Evolutionary conservation across 192 early-diverging fungal genomes (phyloP), one percentile per base, ranked within the genome.

Genomic region (Umbelopsis sp.): DNA sequence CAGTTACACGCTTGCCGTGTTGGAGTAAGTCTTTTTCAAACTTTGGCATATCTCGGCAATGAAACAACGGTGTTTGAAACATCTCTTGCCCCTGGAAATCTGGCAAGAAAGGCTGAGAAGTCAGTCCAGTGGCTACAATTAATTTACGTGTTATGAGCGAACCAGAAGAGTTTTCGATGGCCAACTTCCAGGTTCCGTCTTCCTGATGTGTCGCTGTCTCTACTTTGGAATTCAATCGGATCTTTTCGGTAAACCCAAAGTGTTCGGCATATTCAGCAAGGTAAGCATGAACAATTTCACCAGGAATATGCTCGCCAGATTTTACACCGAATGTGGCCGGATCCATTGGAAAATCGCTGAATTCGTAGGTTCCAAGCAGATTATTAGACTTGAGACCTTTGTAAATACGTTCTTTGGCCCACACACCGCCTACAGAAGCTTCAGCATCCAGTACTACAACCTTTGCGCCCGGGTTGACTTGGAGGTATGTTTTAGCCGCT

Each of bases 311-410:
- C 44, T 65, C 64, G 13, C 64, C 64, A 27, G 64, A 13, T 22
- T 65, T 65, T 13, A 65, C 64, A 20, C 35, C 64, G 30, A 65
- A 65, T 0, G 35, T 65, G 15, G 27, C 64, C 18, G 6, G 18
- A 65, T 65, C 64, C 64, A 65, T 44, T 18, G 64, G 35, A 22
- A 65, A 65, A 65, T 65, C 64, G 13, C 64, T 65, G 3, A 33
- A 65, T 16, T 65, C 64, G 35, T 44, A 65, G 33, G 64, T 65
- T 35, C 64, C 64, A 23, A 65, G 30, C 33, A 65, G 10, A 27
- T 65, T 65, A 16, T 65, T 65, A 33, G 64, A 65, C 30, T 65
- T 65, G 64, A 65, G 64, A 21, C 64, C 64, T 11, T 65, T 22
- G 12, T 65, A 37, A n/a, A 65, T 25, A 20, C 64, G 64, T 0